Evolutionary conservation across 2,329 filamentous ascomycete species (phyloP).

Genomic region (Claviceps digitariae): DNA sequence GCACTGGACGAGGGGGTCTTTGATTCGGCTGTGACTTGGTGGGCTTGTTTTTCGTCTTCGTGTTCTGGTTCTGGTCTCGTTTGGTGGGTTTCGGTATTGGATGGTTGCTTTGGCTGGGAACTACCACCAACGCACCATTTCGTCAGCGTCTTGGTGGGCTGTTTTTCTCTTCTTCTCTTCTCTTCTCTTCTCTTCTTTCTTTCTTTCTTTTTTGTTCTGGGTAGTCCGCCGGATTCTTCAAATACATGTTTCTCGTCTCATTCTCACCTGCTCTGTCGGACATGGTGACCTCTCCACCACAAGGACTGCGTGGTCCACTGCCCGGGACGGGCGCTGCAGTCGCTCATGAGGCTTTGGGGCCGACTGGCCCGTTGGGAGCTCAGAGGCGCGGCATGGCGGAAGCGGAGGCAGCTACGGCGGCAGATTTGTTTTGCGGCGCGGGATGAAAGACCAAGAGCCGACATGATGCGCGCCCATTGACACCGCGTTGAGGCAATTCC

Average conservation of each 20-base stretch:
- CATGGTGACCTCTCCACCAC: not conserved
- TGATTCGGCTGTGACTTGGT: not conserved
- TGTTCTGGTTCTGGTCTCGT: not conserved
- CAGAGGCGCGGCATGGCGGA: not conserved
- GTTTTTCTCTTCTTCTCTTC: no score
- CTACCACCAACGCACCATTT: not conserved
- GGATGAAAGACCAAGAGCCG: not conserved
- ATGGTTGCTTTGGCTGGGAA: not conserved
- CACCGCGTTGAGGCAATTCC: not conserved
- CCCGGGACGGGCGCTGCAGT: no score
- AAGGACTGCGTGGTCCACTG: not conserved
- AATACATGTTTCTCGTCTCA: not conserved
- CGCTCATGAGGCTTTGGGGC: not conserved
- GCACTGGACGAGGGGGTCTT: not conserved
- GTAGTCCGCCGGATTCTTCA: not conserved
- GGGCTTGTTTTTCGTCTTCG: no score
- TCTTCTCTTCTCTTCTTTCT: not conserved
- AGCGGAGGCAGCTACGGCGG: not conserved
- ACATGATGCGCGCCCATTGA: not conserved
- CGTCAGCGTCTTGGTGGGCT: not conserved
- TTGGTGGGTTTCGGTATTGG: not conserved
- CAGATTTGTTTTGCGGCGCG: not conserved
- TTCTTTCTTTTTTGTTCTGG: not conserved
- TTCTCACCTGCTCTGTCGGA: not conserved
- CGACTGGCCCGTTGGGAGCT: not conserved